A percentile compares a stretch with the other conserved stretches of the same genome.
Conservation (phyloP, 257 asterid genomes). For the Salvia splendens region DNA sequence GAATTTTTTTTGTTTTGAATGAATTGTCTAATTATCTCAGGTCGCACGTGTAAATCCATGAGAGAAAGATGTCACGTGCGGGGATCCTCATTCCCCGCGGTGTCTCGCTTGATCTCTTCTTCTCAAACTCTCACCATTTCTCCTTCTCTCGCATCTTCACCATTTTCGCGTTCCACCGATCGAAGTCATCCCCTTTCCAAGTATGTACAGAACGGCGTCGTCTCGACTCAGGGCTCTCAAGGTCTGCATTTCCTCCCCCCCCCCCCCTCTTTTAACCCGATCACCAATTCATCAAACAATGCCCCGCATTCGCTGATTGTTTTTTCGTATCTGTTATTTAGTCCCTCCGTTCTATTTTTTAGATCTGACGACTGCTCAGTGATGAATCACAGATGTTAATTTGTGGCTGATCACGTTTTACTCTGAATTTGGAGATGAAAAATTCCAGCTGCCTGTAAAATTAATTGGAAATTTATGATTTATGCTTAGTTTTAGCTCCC, state of each 20-base stretch:
- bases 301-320: conserved; percentile 5
- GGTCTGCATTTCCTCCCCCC: conserved; percentile 37
- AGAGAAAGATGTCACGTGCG: conserved; percentile 33
- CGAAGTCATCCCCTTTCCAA: conserved; percentile 16
- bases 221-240: conserved; percentile 67
- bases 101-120: not conserved
- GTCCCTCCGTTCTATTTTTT: not conserved
- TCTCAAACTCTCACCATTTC: conserved; percentile 19
- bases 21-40: no score
- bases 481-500: not conserved
- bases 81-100: conserved; percentile 46
- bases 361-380: conserved; percentile 26
- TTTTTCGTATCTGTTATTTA: not conserved
- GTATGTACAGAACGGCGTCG: conserved; percentile 69
- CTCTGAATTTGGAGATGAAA: not conserved
- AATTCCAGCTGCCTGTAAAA: not conserved
- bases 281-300: not conserved
- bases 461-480: not conserved
- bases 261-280: conserved; percentile 5
- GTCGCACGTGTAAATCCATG: conserved; percentile 18
- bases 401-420: not conserved
- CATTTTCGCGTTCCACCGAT: no score
- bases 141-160: not conserved
- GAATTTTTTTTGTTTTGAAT: no score
- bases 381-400: conserved; percentile 1